Evolutionary conservation across 1,284 basidiomycete species (phyloP).

Genomic region (Ustilago tritici): DNA sequence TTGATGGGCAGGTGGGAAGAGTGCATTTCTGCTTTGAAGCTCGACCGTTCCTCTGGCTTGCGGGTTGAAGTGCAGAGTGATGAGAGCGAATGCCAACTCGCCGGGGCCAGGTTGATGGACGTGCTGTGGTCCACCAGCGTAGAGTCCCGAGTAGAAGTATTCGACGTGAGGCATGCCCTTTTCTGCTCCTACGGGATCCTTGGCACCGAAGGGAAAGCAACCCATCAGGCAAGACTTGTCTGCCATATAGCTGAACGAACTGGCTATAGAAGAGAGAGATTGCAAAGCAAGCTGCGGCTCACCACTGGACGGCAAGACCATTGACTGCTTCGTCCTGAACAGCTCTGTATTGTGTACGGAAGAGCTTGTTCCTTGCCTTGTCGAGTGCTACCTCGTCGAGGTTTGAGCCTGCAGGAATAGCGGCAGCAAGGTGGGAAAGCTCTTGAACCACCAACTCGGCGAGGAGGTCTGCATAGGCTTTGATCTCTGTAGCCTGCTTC

Average conservation of each 20-base stretch:
- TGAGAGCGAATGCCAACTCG: too few species aligned
- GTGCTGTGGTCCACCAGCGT: too few species aligned
- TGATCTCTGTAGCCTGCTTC: neutral
- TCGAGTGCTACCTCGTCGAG: constrained; percentile 70
- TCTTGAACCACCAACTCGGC: constrained; percentile 73
- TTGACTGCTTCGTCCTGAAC: constrained; percentile 85
- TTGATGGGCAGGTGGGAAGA: constrained; percentile 71
- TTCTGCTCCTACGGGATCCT: too few species aligned
- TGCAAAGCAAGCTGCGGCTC: constrained; percentile 22
- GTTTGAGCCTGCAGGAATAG: constrained; percentile 19
- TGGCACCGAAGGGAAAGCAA: constrained; percentile 26
- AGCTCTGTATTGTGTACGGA: constrained; percentile 85
- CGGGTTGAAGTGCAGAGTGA: constrained; percentile 47
- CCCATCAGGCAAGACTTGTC: constrained; percentile 20
- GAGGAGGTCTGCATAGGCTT: constrained; percentile 71
- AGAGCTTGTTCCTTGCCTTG: constrained; percentile 72
- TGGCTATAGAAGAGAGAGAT: too few species aligned
- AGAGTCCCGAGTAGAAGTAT: too few species aligned
- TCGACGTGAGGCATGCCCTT: too few species aligned
- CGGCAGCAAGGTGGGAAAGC: constrained; percentile 60
- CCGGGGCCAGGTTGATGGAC: too few species aligned
- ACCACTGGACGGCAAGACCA: constrained; percentile 86
- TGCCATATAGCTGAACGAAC: constrained; percentile 6
- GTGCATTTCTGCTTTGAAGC: constrained; percentile 67
- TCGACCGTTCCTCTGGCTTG: constrained; percentile 68